A percentile compares a stretch with the other conserved stretches of the same genome.
Evolutionary conservation across 805 yeast genomes (phyloP).

Genomic region (Candida andamanensis): DNA sequence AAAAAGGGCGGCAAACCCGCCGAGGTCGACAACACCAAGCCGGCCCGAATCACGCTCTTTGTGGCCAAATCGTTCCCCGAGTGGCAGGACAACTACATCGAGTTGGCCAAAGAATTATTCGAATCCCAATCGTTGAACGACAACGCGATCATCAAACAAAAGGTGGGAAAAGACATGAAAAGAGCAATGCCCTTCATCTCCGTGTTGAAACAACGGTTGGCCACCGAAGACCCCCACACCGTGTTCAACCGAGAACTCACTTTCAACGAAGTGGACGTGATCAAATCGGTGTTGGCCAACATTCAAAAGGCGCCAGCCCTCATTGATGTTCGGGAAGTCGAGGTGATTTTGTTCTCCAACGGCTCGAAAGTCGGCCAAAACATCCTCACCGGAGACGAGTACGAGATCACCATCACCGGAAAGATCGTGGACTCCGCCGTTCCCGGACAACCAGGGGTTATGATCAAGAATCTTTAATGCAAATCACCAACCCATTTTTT

Average conservation of each 20-base stretch:
- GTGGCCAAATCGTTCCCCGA: constrained; percentile 76
- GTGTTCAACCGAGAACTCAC: constrained; percentile 88
- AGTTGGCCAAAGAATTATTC: constrained; percentile 70
- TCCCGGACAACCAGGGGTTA: constrained; percentile 91
- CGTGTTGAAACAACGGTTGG: constrained; percentile 74
- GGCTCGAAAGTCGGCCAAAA: constrained; percentile 63
- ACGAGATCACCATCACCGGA: constrained; percentile 56
- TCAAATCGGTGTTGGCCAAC: constrained; percentile 50
- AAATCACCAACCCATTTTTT: too few species aligned
- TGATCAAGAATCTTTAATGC: constrained; percentile 55
- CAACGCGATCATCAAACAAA: constrained; percentile 56
- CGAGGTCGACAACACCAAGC: constrained; percentile 69
- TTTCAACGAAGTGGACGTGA: constrained; percentile 69
- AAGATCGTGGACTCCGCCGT: constrained; percentile 78
- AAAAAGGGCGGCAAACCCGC: constrained; percentile 80
- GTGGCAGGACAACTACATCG: constrained; percentile 58
- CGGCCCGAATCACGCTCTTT: constrained; percentile 67
- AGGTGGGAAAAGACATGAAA: constrained; percentile 85
- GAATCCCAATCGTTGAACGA: constrained; percentile 61
- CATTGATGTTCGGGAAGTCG: constrained; percentile 47
- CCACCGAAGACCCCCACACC: constrained; percentile 60
- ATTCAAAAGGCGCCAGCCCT: constrained; percentile 63
- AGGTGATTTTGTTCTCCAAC: constrained; percentile 57
- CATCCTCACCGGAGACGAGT: constrained; percentile 62
- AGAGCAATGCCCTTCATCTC: constrained; percentile 97